Percentiles rank a stretch among this genome's conserved stretches.
Conservation (phyloP, 2,329 filamentous ascomycete species). For the Trichophyton benhamiae region DNA sequence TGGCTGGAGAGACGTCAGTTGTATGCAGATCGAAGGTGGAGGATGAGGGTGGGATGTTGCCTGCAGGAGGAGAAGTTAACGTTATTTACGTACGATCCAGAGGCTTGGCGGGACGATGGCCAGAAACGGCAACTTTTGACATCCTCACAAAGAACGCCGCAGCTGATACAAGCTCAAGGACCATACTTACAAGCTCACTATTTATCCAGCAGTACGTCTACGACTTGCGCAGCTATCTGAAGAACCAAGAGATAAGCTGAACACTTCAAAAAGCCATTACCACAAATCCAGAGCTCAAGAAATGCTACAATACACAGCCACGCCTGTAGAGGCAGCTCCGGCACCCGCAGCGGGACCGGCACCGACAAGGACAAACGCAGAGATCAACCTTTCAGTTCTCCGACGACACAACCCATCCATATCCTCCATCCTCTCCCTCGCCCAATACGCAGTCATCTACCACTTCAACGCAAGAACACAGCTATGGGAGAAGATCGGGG, state of each 20-base stretch:
- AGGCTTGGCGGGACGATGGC: background rate
- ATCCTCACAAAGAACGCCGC: background rate
- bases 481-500: slow-evolving; percentile 71
- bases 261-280: background rate
- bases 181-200: too few relatives aligned
- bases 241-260: too few relatives aligned
- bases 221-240: too few relatives aligned
- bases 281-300: background rate
- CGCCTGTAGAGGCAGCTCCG: background rate
- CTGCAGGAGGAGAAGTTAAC: background rate
- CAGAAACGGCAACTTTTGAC: background rate
- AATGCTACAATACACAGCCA: background rate
- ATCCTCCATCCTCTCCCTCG: slow-evolving; percentile 61
- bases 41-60: background rate
- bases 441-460: slow-evolving; percentile 79
- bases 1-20: background rate
- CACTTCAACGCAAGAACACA: slow-evolving; percentile 53
- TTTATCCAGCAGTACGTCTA: too few relatives aligned
- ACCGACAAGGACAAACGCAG: slow-evolving; percentile 56
- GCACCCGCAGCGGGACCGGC: slow-evolving; percentile 25
- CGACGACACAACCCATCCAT: slow-evolving; percentile 68
- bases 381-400: slow-evolving; percentile 78
- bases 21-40: background rate
- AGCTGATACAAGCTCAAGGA: background rate
- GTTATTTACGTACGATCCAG: background rate